phyloP scores from a whole-genome alignment of 441 rosid species.

The Raphanus hybrid region DNA sequence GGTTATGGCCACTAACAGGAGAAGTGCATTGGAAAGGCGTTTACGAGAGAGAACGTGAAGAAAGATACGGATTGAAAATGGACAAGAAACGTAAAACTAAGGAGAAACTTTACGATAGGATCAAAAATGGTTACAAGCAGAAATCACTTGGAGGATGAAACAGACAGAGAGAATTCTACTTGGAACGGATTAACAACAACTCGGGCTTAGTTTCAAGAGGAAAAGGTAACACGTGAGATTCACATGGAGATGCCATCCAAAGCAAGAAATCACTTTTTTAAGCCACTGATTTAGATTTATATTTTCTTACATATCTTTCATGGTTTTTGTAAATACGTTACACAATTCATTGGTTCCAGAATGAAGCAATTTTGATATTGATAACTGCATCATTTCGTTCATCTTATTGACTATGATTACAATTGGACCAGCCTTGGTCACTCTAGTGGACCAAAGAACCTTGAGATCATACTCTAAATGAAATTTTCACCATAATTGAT shows the following conservation, averaged over 20 bases:
- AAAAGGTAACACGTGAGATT: conserved; percentile 4
- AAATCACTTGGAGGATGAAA: conserved; percentile 74
- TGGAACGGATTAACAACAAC: conserved; percentile 12
- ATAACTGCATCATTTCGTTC: conserved; percentile 3
- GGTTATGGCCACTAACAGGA: conserved; percentile 98
- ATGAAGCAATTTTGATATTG: conserved; percentile 41
- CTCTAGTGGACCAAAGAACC: neutral
- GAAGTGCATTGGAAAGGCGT: conserved; percentile 99
- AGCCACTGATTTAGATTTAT: conserved; percentile 31
- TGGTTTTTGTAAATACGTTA: conserved; percentile 40
- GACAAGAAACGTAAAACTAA: conserved; percentile 91
- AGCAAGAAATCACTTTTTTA: conserved; percentile 18
- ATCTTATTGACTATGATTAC: neutral
- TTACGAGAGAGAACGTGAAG: conserved; percentile 95
- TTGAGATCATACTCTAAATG: neutral
- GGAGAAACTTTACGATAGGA: conserved; percentile 75
- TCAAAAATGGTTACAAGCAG: conserved; percentile 80
- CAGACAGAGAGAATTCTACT: neutral
- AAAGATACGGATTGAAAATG: conserved; percentile 91
- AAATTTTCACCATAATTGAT: neutral
- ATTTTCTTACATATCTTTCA: neutral
- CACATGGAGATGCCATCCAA: conserved; percentile 10
- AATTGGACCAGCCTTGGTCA: conserved; percentile 1
- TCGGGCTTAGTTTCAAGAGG: conserved; percentile 10
- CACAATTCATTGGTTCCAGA: conserved; percentile 29